A percentile compares a stretch with the other conserved stretches of the same genome.
Evolutionary conservation across 2,329 filamentous ascomycete species (phyloP).

Genomic region (Polychaeton citri): DNA sequence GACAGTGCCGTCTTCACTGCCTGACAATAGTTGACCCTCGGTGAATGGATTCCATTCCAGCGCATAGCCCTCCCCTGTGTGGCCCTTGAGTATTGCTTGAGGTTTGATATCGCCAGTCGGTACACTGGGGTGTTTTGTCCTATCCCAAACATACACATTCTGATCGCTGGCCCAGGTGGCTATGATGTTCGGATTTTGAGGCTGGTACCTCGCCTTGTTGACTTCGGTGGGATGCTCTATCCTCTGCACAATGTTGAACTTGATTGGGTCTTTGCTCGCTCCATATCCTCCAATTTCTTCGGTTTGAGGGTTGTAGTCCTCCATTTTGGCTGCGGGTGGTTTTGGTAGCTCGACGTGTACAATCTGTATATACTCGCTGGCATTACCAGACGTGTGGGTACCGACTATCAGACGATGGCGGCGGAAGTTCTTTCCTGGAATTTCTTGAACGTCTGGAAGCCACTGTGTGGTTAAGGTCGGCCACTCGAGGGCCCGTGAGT

Average conservation of each 20-base stretch:
- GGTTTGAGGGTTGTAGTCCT: conserved; percentile 80
- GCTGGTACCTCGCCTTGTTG: conserved; percentile 96
- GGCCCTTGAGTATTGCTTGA: conserved; percentile 74
- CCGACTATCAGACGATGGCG: conserved; percentile 84
- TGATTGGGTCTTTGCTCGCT: conserved; percentile 61
- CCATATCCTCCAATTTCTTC: conserved; percentile 93
- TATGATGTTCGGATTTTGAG: conserved; percentile 92
- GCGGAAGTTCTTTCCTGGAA: conserved; percentile 73
- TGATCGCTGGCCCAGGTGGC: conserved; percentile 84
- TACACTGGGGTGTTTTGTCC: conserved; percentile 76
- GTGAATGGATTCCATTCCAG: conserved; percentile 82
- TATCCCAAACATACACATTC: conserved; percentile 83
- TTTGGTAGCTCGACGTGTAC: conserved; percentile 90
- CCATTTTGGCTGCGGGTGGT: conserved; percentile 54
- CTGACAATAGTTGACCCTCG: conserved; percentile 71
- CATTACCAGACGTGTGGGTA: conserved; percentile 80
- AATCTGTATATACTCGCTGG: conserved; percentile 86
- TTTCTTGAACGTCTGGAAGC: conserved; percentile 84
- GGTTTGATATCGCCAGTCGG: conserved; percentile 54
- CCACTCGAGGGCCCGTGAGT: conserved; percentile 92
- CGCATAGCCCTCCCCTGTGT: conserved; percentile 81
- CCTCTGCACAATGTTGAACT: conserved; percentile 85
- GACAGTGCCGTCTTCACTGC: conserved; percentile 85
- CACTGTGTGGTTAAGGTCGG: conserved; percentile 95
- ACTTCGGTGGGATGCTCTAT: conserved; percentile 95